Percentiles rank a stretch among this genome's conserved stretches.
Conservation (phyloP, 1,284 basidiomycete genomes). For the Trametes sp. region DNA sequence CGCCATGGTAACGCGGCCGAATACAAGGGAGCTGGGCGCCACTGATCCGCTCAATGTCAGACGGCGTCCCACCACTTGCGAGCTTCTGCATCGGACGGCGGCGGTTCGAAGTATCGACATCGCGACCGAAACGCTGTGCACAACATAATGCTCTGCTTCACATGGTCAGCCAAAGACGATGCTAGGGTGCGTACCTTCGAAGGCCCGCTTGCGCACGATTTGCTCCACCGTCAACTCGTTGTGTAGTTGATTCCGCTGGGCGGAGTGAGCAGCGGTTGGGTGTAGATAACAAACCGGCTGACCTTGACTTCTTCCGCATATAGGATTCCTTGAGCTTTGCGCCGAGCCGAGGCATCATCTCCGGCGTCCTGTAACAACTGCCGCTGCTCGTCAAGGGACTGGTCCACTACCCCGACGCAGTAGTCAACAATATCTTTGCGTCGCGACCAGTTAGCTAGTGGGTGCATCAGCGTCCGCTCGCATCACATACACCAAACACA, state of each 20-base stretch:
- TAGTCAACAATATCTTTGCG: conserved; percentile 82
- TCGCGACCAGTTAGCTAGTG: conserved; percentile 82
- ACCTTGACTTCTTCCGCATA: conserved; percentile 83
- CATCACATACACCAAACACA: conserved; percentile 12
- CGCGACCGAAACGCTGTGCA: conserved; percentile 78
- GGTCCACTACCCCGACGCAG: conserved; percentile 77
- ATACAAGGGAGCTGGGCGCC: not conserved
- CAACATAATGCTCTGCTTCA: conserved; percentile 28
- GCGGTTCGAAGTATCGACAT: conserved; percentile 84
- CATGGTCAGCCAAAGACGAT: conserved; percentile 20
- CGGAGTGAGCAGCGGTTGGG: conserved; percentile 25
- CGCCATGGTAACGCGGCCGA: not conserved
- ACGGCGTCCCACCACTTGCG: conserved; percentile 75
- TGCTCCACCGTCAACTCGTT: conserved; percentile 84
- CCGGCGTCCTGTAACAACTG: conserved; percentile 51
- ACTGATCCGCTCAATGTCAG: conserved; percentile 29
- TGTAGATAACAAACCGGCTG: conserved; percentile 35
- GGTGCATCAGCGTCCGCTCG: not conserved
- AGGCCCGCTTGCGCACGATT: conserved; percentile 79
- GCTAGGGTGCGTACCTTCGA: conserved; percentile 67
- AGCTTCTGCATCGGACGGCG: conserved; percentile 65
- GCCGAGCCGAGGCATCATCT: conserved; percentile 53
- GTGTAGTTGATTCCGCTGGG: conserved; percentile 78
- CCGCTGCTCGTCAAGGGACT: conserved; percentile 67
- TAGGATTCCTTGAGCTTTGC: conserved; percentile 61